phyloP scores from a whole-genome alignment of 2,329 filamentous ascomycete species.

The Pestalotiopsis sp. region DNA sequence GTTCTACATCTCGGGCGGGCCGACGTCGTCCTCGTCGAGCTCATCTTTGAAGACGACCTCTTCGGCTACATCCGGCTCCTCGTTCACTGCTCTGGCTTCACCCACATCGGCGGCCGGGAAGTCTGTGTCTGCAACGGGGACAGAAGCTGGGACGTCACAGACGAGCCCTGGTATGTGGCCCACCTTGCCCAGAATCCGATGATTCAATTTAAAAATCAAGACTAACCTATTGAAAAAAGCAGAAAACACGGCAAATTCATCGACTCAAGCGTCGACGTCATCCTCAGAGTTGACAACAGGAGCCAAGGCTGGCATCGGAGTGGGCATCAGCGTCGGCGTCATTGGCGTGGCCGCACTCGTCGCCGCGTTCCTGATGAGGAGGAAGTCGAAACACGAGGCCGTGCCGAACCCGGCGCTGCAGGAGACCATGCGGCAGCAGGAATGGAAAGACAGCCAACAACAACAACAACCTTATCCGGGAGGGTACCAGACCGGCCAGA shows the following conservation, averaged over 20 bases:
- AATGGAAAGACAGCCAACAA: background rate
- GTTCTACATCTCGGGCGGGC: slow-evolving; percentile 22
- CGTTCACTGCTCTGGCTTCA: background rate
- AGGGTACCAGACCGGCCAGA: background rate
- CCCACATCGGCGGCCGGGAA: background rate
- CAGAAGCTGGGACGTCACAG: background rate
- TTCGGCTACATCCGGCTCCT: slow-evolving; percentile 18
- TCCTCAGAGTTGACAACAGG: background rate
- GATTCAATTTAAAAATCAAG: too few species aligned
- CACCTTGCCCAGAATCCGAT: background rate
- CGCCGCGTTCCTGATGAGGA: background rate
- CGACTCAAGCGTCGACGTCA: background rate
- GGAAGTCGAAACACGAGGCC: background rate
- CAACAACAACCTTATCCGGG: background rate
- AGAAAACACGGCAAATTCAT: background rate
- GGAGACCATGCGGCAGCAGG: background rate
- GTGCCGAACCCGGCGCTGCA: background rate
- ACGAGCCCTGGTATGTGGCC: background rate
- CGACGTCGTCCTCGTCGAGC: slow-evolving; percentile 7
- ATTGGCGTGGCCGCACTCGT: background rate
- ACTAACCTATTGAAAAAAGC: too few species aligned
- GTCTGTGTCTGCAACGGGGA: background rate
- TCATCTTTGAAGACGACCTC: slow-evolving; percentile 15
- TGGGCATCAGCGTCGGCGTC: background rate
- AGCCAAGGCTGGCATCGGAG: background rate